Base-by-base conservation (phyloP, 75 land plant species). In the Azolla pinnata region DNA sequence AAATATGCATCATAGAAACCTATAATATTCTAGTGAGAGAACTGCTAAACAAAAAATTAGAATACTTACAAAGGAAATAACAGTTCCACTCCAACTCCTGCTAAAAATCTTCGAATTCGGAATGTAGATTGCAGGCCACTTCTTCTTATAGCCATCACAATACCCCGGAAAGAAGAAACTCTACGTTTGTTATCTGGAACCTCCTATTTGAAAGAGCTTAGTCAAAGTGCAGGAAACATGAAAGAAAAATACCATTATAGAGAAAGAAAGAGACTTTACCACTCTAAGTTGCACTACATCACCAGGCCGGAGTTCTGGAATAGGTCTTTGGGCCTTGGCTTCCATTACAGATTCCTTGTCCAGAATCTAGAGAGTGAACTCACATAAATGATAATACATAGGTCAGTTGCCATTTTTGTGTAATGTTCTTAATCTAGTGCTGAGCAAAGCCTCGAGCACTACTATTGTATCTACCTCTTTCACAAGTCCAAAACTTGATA, bases 31-130 rank as follows among this genome's bases (percentile, higher is more conserved):
- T n/a, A n/a, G n/a, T n/a, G n/a, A n/a, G n/a, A n/a, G n/a, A n/a
- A n/a, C n/a, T n/a, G n/a, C n/a, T n/a, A n/a, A n/a, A n/a, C n/a
- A n/a, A n/a, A n/a, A n/a, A n/a, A n/a, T n/a, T n/a, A n/a, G n/a
- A n/a, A 42, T 7, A 60, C 75, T 67, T 48, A 73, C 75, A 73
- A 57, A 4, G 75, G 75, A 48, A 66, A 73, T 29, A 73, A 58
- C 75, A 73, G 60, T 56, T 73, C 75, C 9, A 73, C 75, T 42
- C 75, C 75, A 26, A 67, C 70, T 19, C 75, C 75, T 33, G 70
- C 75, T 28, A 73, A 20, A 26, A 67, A 52, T 53, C 75, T 73
- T 25, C 75, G 58, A 33, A 73, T 73, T 49, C 69, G 49, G 35
- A 73, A 73, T 20, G 75, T 73, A 40, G 75, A 56, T 1, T 54